phyloP scores from a whole-genome alignment of 2,329 filamentous ascomycete species.

The Talaromyces atroroseus region DNA sequence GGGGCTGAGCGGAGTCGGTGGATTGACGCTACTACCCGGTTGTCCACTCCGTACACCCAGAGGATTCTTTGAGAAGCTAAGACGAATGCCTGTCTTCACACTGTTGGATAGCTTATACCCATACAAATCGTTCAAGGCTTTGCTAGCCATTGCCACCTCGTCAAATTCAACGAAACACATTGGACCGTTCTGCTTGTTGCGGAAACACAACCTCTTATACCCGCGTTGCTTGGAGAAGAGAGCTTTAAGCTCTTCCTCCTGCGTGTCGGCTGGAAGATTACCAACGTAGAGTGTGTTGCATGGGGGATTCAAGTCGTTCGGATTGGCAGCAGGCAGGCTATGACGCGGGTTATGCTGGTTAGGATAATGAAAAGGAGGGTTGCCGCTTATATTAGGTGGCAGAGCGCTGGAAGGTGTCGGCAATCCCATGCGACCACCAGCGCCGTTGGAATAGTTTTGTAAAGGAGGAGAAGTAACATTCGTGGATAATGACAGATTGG shows the following conservation, averaged over 20 bases:
- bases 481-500: conserved; percentile 67
- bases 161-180: conserved; percentile 99
- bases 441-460: conserved; percentile 48
- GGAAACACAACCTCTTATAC: conserved; percentile 91
- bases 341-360: conserved; percentile 56
- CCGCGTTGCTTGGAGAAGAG: conserved; percentile 90
- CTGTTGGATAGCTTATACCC: conserved; percentile 84
- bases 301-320: conserved; percentile 91
- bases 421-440: conserved; percentile 43
- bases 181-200: conserved; percentile 88
- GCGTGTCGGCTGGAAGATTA: conserved; percentile 88
- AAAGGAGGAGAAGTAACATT: conserved; percentile 53
- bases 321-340: conserved; percentile 81
- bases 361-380: conserved; percentile 52
- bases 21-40: conserved; percentile 48
- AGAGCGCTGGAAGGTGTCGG: conserved; percentile 51
- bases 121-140: conserved; percentile 83
- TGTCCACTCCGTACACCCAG: conserved; percentile 82
- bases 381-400: conserved; percentile 50
- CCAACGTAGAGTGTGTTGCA: conserved; percentile 98
- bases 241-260: conserved; percentile 89
- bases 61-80: conserved; percentile 97
- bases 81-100: conserved; percentile 85
- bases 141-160: conserved; percentile 85
- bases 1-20: conserved; percentile 46